Percentiles rank a stretch among this genome's conserved stretches.
Evolutionary conservation across 1,284 basidiomycete species (phyloP).

Genomic region (Cerioporus squamosus): DNA sequence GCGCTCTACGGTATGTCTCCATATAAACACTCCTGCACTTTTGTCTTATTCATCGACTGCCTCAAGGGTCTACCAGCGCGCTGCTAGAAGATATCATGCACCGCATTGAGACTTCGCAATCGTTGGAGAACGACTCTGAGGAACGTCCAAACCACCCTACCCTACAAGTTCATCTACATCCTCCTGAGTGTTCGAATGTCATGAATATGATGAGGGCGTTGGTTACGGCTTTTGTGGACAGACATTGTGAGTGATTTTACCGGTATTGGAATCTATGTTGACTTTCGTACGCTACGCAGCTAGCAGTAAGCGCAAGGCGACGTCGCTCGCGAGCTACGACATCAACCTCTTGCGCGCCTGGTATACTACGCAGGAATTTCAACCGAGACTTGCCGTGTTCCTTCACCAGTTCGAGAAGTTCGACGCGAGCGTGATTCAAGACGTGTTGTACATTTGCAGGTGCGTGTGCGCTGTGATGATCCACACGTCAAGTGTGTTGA

Average conservation of each 20-base stretch:
- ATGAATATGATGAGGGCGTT: conserved; percentile 58
- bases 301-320: conserved; percentile 46
- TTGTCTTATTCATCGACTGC: background rate
- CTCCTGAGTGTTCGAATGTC: conserved; percentile 60
- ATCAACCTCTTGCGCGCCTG: conserved; percentile 61
- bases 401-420: conserved; percentile 76
- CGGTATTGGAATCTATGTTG: background rate
- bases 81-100: conserved; percentile 50
- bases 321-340: conserved; percentile 62
- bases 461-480: conserved; percentile 26
- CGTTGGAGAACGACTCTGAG: background rate
- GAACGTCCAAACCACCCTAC: conserved; percentile 4
- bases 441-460: conserved; percentile 74
- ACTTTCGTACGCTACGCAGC: background rate
- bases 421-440: conserved; percentile 60
- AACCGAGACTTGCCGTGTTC: conserved; percentile 52
- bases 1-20: conserved; percentile 37
- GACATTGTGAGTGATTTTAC: conserved; percentile 5
- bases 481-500: background rate
- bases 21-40: background rate
- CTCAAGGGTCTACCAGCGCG: conserved; percentile 36
- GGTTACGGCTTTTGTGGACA: conserved; percentile 55
- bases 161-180: conserved; percentile 49
- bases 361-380: conserved; percentile 44
- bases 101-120: conserved; percentile 11